These are phyloP conservation scores for Protomyces arabidopsidicola DNA, from an alignment of 1,139 yeast genomes.

Conservation along the genomic window DNA sequence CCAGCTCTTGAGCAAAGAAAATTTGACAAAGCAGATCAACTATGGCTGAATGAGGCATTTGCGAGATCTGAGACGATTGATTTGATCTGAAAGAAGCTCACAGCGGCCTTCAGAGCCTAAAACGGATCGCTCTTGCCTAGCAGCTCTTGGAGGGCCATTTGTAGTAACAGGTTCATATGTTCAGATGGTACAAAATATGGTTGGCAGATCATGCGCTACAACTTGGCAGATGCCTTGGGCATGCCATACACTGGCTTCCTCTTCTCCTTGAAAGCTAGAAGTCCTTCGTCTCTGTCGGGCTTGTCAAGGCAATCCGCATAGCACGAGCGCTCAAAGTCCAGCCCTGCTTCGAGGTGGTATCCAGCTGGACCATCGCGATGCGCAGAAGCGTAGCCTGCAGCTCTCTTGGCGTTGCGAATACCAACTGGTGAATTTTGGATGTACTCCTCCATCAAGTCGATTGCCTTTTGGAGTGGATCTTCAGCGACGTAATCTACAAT, in stretches of 20 bases:
- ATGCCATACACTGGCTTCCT: constrained; percentile 17
- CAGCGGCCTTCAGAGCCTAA: too few species aligned
- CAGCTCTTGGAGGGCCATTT: too few species aligned
- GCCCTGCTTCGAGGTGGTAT: constrained; percentile 5
- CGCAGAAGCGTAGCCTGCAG: constrained; percentile 7
- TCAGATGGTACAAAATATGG: background rate
- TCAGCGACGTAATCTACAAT: background rate
- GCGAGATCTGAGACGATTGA: too few species aligned
- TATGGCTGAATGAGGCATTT: too few species aligned
- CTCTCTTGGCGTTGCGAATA: constrained; percentile 10
- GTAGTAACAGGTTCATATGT: background rate
- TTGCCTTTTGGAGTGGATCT: constrained; percentile 1
- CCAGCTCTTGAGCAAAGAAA: background rate
- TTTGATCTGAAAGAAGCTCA: too few species aligned
- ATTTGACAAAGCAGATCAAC: background rate
- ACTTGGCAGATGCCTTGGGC: background rate
- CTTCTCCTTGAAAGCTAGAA: constrained; percentile 24
- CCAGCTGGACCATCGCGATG: constrained; percentile 1
- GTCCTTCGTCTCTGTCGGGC: constrained; percentile 21
- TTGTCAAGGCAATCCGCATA: constrained; percentile 8
- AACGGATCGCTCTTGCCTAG: too few species aligned
- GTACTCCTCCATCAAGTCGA: constrained; percentile 7
- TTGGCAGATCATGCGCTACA: background rate
- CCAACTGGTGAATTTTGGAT: constrained; percentile 16
- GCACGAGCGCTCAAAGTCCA: constrained; percentile 11